These are phyloP conservation scores for Venturia effusa DNA, from an alignment of 2,329 filamentous ascomycete species.

Conservation along the genomic window DNA sequence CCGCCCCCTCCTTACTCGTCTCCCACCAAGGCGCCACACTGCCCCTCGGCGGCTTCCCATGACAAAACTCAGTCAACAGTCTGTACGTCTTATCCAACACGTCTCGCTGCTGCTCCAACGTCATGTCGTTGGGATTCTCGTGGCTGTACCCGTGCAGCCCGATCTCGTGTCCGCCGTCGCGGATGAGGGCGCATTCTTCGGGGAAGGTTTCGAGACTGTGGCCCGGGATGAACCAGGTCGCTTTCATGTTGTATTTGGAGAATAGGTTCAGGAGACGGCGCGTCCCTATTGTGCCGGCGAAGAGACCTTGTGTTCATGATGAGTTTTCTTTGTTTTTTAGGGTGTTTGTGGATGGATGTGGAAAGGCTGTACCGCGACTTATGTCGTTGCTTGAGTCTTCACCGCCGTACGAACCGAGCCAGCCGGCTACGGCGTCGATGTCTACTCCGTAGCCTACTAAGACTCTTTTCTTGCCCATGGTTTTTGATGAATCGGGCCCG, in stretches of 20 bases:
- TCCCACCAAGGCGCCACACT: constrained; percentile 70
- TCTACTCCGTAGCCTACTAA: constrained; percentile 57
- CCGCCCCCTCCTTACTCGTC: constrained; percentile 54
- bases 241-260: constrained; percentile 62
- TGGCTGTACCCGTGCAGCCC: constrained; percentile 63
- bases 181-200: constrained; percentile 48
- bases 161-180: constrained; percentile 54
- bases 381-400: constrained; percentile 64
- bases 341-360: background rate
- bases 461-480: constrained; percentile 40
- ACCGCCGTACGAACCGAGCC: constrained; percentile 65
- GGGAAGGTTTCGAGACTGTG: constrained; percentile 53
- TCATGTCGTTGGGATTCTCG: constrained; percentile 64
- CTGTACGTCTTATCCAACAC: constrained; percentile 59
- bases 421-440: constrained; percentile 66
- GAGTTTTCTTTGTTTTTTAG: background rate
- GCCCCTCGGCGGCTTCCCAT: constrained; percentile 54
- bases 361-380: constrained; percentile 34
- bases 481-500: background rate
- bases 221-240: constrained; percentile 55
- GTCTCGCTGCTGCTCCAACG: constrained; percentile 61
- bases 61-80: constrained; percentile 56
- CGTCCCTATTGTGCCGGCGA: constrained; percentile 58
- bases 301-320: constrained; percentile 36
- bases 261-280: constrained; percentile 59